phyloP scores from a whole-genome alignment of 2,329 filamentous ascomycete species.

The Cladobotryum mycophilum region DNA sequence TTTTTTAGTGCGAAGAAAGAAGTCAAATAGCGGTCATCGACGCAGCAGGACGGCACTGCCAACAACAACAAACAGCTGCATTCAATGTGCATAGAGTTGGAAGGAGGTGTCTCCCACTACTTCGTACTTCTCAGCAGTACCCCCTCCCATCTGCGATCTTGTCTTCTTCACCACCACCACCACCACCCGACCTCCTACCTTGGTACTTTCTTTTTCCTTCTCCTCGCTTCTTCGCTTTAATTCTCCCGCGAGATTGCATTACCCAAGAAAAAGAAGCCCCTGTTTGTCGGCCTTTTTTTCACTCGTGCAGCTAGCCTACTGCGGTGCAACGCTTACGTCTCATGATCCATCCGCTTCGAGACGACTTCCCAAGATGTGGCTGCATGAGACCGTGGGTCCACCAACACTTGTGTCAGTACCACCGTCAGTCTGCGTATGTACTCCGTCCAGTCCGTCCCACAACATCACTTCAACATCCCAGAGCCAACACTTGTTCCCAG shows the following conservation, averaged over 20 bases:
- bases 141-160: not conserved
- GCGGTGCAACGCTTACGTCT: constrained; percentile 3
- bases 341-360: constrained; percentile 3
- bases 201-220: not conserved
- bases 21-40: no score
- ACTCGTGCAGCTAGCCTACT: not conserved
- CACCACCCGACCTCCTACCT: no score
- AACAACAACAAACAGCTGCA: no score
- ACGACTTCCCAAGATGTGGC: constrained; percentile 6
- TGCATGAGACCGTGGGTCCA: constrained; percentile 1
- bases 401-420: not conserved
- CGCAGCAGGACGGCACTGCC: no score
- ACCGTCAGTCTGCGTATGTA: not conserved
- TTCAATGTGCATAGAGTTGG: no score
- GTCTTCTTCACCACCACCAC: not conserved
- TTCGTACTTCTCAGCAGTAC: not conserved
- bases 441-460: not conserved
- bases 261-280: not conserved
- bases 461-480: constrained; percentile 1
- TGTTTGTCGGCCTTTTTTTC: not conserved
- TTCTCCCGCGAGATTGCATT: not conserved
- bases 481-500: constrained; percentile 7
- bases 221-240: not conserved
- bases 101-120: no score
- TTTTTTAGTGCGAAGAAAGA: no score